Evolutionary conservation across 352 stramenopile species (phyloP), one percentile per base, ranked within the genome.

Genomic region (Globisporangium emineosum): DNA sequence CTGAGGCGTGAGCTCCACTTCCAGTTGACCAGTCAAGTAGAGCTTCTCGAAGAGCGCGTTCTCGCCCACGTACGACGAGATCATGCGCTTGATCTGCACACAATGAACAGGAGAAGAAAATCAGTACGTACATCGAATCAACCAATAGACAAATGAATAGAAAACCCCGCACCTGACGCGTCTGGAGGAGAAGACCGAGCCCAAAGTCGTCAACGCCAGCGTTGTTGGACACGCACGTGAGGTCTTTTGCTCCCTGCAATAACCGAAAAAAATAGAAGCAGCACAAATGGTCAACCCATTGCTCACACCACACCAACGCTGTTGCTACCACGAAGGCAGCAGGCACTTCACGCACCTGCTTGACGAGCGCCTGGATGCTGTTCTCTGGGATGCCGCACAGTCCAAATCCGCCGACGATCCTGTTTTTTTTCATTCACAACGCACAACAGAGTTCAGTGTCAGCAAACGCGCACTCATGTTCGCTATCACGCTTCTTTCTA

Each of bases 1-100:
- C 68, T 98, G 94, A 2, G 97, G 97, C n/a, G 93, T 98, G 23
- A 99, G 80, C 72, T 99, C 97, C n/a, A 99, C 91, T 75, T 98
- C 93, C 23, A 98, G 71, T 59, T 94, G 58, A 13, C 93, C 94
- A 35, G 81, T 96, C 30, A 98, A 83, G 69, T 97, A 97, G 19
- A 97, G 78, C 53, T 93, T 88, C 68, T 98, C 92, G 63, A 98
- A 98, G 9, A 97, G 66, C 54, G 97, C 97, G 69, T 99, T 99
- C 73, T 99, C 96, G 27, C 96, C 97, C 3, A 99, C 96, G 73
- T 99, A 99, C 15, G 81, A 97, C 57, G 88, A 97, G 53, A 99
- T 98, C 89, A 99, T 97, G 49, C 92, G 81, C 72, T 98, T 98
- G 43, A 99, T 97, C 83, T 91, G 29, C 6, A 62, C 10, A 32